Percentiles rank a stretch among this genome's conserved stretches.
Conservation (phyloP, 1,139 yeast species). For the Geotrichum histeridarum region DNA sequence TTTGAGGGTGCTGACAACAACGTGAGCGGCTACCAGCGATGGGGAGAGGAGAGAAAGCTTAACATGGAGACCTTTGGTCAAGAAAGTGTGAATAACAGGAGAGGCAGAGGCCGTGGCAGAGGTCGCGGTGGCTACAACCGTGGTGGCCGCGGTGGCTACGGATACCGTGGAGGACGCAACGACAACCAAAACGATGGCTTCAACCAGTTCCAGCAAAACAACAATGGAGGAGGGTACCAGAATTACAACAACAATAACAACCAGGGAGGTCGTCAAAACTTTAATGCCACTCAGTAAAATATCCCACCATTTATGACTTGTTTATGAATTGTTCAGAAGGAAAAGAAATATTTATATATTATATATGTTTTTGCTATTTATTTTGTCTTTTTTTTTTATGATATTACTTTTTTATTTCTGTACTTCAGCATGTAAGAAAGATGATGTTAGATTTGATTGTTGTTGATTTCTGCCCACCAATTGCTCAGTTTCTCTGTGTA, state of each 20-base stretch:
- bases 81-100: constrained; percentile 30
- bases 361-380: constrained; percentile 4
- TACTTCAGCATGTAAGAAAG: too few relatives aligned
- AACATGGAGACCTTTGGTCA: constrained; percentile 70
- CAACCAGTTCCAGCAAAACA: constrained; percentile 8
- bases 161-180: constrained; percentile 23
- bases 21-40: constrained; percentile 42
- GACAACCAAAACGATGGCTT: constrained; percentile 2
- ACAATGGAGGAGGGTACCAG: constrained; percentile 5
- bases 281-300: not conserved
- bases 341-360: not conserved
- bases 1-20: constrained; percentile 34
- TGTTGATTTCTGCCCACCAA: constrained; percentile 22
- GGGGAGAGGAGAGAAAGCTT: constrained; percentile 58
- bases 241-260: not conserved
- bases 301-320: not conserved
- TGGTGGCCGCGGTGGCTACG: constrained; percentile 6
- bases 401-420: not conserved
- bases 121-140: constrained; percentile 31
- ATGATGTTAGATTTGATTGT: constrained; percentile 13
- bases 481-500: constrained; percentile 15
- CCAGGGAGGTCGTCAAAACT: constrained; percentile 1
- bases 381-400: not conserved
- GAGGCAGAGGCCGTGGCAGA: constrained; percentile 35
- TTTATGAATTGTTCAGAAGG: not conserved